Base-by-base conservation (phyloP, 768 basidiomycete genomes). In the Suillus occidentalis region DNA sequence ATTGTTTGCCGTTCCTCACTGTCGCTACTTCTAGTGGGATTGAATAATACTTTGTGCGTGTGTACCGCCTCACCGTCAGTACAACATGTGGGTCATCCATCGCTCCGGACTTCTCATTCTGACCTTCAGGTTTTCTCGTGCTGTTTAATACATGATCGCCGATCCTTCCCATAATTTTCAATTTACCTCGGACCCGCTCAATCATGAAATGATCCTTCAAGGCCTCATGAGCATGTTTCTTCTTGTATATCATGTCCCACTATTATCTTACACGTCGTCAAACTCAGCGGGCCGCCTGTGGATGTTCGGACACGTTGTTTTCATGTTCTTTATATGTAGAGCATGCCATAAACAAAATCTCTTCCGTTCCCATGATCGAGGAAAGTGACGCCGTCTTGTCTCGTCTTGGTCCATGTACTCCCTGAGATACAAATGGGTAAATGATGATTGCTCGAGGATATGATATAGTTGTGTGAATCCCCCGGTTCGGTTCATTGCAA, bases 21-120 rank as follows among this genome's bases (percentile, higher is more conserved):
- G 53, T 70, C 67, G 62, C 67, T 69, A 69, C 72, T 66, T 69
- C 66, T 61, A 83, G 81, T 83, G 82, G 80, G 82, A 83, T 63
- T 82, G 72, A 77, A 72, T 67, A 63, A 60, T 65, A 67, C 63
- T 61, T 64, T 67, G 65, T 70, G 66, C 62, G 69, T 70, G 69
- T 64, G 63, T 50, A 45, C 60, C 66, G 69, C 66, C 66, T 67
- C 25, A 47, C 66, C 61, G 67, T 68, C 71, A 75, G 69, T 70
- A 67, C 45, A 65, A 63, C 68, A 69, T 69, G 72, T 66, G 69
- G 67, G 64, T 66, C 31, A 56, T 62, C 25, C 36, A 31, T 70
- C 59, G 40, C 63, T 72, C 62, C n/a, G 67, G 63, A 57, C 66
- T 61, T 52, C 36, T 61, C 66, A 67, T 69, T 61, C 70, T 70